phyloP scores from a whole-genome alignment of 1,284 basidiomycete species.

The Melampsora larici-populina region DNA sequence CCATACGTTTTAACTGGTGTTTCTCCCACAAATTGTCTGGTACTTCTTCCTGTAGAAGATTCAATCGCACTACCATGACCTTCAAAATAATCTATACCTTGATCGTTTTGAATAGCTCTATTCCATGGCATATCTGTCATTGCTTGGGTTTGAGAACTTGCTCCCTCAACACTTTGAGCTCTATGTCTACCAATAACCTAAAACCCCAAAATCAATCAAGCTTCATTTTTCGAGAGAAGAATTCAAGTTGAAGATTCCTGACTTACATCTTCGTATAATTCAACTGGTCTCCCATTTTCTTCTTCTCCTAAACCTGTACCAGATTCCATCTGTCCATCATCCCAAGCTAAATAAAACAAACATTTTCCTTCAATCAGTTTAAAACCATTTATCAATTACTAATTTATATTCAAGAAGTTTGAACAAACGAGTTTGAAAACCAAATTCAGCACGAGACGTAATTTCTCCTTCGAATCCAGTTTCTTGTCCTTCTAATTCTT shows the following conservation, averaged over 20 bases:
- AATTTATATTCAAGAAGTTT: neutral
- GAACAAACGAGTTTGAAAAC: constrained; percentile 3
- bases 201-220: neutral
- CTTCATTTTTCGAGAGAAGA: neutral
- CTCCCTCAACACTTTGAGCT: constrained; percentile 35
- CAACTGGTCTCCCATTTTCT: neutral
- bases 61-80: neutral
- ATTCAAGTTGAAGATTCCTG: neutral
- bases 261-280: constrained; percentile 2
- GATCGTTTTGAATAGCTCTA: constrained; percentile 9
- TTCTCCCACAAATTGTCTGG: constrained; percentile 18
- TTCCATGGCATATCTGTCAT: constrained; percentile 36
- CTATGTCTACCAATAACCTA: constrained; percentile 40
- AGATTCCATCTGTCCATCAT: neutral
- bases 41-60: constrained; percentile 16
- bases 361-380: too few relatives aligned
- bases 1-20: constrained; percentile 32
- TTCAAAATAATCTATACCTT: constrained; percentile 10
- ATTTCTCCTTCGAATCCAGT: neutral
- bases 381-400: neutral
- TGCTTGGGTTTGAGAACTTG: constrained; percentile 3
- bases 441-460: neutral
- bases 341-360: neutral
- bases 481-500: neutral
- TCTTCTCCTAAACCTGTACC: neutral